These are phyloP conservation scores for Colletotrichum sp. DNA, from an alignment of 2,329 filamentous ascomycete species.

Conservation along the genomic window DNA sequence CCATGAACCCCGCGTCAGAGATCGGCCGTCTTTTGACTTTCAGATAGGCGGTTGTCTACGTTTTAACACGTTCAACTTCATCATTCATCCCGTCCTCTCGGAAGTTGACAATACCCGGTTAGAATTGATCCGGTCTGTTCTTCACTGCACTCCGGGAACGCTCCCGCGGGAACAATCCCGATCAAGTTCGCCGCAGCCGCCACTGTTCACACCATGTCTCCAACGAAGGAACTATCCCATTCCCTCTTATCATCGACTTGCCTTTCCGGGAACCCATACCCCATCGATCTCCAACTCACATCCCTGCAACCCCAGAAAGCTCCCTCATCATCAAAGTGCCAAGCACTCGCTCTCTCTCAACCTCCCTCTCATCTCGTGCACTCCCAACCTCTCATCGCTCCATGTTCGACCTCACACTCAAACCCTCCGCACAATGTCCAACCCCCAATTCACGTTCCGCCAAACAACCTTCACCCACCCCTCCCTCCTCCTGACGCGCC, in stretches of 20 bases:
- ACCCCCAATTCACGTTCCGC: slow-evolving; percentile 40
- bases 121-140: not conserved
- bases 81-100: not conserved
- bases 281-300: not conserved
- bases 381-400: not conserved
- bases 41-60: not conserved
- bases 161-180: not conserved
- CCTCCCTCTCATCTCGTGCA: not conserved
- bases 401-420: not conserved
- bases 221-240: not conserved
- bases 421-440: slow-evolving; percentile 26
- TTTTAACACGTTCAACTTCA: not conserved
- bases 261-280: not conserved
- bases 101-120: not conserved
- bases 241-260: not conserved
- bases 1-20: slow-evolving; percentile 7
- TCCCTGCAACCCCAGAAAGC: not conserved
- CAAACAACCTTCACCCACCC: slow-evolving; percentile 39
- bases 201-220: not conserved
- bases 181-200: not conserved
- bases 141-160: not conserved
- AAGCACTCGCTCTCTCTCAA: not conserved
- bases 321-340: not conserved
- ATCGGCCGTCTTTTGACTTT: not conserved
- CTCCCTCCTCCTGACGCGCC: slow-evolving; percentile 38